Evolutionary conservation across 164 flowering plant genomes (phyloP).

Genomic region (Cinnamomum chago): DNA sequence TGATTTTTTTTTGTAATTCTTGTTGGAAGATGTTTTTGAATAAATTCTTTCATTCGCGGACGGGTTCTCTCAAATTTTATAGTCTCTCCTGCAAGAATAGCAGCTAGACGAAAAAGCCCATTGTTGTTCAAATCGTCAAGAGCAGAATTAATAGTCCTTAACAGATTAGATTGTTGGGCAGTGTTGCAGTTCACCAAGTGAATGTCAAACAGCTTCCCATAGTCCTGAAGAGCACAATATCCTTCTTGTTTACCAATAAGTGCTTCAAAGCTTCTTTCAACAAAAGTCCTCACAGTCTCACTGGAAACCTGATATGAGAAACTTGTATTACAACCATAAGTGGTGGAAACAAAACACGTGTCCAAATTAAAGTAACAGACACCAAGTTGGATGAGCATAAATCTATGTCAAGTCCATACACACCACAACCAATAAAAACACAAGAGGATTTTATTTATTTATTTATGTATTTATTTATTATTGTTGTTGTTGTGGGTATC

Average conservation of each 20-base stretch:
- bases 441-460: no score
- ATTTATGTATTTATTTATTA: no score
- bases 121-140: constrained; percentile 50
- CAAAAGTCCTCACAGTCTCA: constrained; percentile 37
- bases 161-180: constrained; percentile 2
- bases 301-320: constrained; percentile 40
- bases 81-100: constrained; percentile 32
- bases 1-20: constrained; percentile 11
- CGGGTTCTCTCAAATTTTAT: constrained; percentile 51
- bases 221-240: constrained; percentile 18
- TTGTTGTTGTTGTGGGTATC: no score
- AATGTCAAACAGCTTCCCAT: constrained; percentile 14
- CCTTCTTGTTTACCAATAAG: constrained; percentile 15
- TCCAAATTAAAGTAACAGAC: not conserved
- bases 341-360: not conserved
- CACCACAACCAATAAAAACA: not conserved
- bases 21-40: constrained; percentile 32
- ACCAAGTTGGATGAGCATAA: not conserved
- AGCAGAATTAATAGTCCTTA: constrained; percentile 19
- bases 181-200: not conserved
- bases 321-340: not conserved
- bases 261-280: constrained; percentile 44
- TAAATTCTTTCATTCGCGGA: constrained; percentile 37
- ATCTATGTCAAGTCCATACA: not conserved
- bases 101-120: constrained; percentile 53